These are phyloP conservation scores for Dactylellina leptospora DNA, from an alignment of 2,329 filamentous ascomycete species.

Conservation along the genomic window DNA sequence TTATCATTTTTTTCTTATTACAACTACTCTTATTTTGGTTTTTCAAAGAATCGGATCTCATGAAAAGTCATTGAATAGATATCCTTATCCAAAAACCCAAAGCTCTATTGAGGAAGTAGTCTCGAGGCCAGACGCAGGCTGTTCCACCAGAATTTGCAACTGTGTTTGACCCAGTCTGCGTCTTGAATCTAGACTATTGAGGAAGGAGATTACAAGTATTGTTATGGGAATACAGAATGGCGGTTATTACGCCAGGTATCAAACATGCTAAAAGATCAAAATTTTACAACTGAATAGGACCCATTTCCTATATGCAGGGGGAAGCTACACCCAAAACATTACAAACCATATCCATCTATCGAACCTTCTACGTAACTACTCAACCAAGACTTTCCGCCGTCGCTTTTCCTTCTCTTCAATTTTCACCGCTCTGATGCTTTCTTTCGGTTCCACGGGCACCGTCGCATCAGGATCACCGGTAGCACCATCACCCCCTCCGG, in stretches of 20 bases:
- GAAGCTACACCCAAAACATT: background rate
- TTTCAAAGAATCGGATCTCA: too few species aligned
- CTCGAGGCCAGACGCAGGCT: too few species aligned
- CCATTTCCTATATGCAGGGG: too few species aligned
- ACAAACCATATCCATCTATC: background rate
- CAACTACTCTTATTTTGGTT: background rate
- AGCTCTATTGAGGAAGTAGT: too few species aligned
- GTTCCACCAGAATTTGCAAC: too few species aligned
- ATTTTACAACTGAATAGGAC: conserved; percentile 17
- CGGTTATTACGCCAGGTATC: conserved; percentile 20
- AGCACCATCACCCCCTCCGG: conserved; percentile 10
- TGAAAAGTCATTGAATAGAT: too few species aligned
- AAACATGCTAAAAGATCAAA: conserved; percentile 13
- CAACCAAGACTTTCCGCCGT: conserved; percentile 3
- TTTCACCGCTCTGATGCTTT: conserved; percentile 8
- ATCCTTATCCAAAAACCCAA: too few species aligned
- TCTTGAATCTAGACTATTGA: too few species aligned
- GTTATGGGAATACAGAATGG: too few species aligned
- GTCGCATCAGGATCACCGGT: conserved; percentile 46
- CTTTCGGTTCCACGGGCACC: conserved; percentile 6
- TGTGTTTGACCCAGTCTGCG: too few species aligned
- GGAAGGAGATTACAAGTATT: too few species aligned
- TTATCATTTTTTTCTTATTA: conserved; percentile 9
- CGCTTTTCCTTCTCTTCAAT: background rate
- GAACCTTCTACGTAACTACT: background rate